A percentile compares a stretch with the other conserved stretches of the same genome.
Conservation (phyloP, 768 basidiomycete species). For the Lanmaoa pseudosensibilis region DNA sequence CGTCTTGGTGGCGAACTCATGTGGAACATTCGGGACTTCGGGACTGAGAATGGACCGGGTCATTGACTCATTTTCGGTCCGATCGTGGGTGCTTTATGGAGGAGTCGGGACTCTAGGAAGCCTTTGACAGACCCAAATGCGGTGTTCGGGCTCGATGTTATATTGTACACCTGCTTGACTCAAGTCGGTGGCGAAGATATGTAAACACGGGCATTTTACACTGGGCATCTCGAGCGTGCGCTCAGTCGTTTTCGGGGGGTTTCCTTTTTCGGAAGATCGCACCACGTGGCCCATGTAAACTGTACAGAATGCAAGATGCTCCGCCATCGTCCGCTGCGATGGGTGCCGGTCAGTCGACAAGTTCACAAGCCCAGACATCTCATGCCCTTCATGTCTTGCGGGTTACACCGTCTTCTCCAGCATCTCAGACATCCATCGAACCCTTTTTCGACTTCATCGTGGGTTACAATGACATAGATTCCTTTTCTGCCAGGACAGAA, state of each 20-base stretch:
- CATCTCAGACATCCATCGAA: constrained; percentile 79
- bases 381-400: constrained; percentile 84
- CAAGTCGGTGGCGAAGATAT: too few species aligned
- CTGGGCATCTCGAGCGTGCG: too few species aligned
- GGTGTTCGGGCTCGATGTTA: too few species aligned
- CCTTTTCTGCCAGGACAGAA: constrained; percentile 43
- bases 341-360: constrained; percentile 75
- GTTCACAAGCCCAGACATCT: constrained; percentile 32
- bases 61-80: too few species aligned
- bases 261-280: constrained; percentile 7
- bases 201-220: too few species aligned
- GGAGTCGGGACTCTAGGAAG: too few species aligned
- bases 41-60: too few species aligned
- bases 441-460: constrained; percentile 98
- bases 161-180: too few species aligned
- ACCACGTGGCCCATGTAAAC: constrained; percentile 1
- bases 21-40: too few species aligned
- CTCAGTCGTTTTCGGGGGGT: not conserved
- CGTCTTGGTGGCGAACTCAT: too few species aligned
- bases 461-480: constrained; percentile 75
- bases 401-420: constrained; percentile 87
- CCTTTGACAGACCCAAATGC: too few species aligned
- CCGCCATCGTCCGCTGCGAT: constrained; percentile 35
- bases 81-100: too few species aligned
- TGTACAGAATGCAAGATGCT: not conserved